Conservation (phyloP, 176 grass and related monocot species). For the Elymus sibiricus region DNA sequence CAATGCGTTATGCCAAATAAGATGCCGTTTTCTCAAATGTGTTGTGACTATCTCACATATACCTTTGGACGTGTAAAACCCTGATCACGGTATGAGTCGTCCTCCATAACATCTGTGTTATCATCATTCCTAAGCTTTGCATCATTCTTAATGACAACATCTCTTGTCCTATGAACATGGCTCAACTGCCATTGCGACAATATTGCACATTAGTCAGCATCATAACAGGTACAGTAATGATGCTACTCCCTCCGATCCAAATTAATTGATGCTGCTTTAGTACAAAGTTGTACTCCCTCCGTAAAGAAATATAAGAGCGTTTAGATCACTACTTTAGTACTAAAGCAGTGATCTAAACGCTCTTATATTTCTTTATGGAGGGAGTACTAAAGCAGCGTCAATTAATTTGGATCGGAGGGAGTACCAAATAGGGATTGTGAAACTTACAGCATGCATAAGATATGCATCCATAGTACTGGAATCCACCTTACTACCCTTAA, state of each 20-base stretch:
- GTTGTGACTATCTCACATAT: constrained; percentile 5
- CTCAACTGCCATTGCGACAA: constrained; percentile 64
- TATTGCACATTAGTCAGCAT: constrained; percentile 27
- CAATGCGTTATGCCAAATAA: neutral
- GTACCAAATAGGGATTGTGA: constrained; percentile 25
- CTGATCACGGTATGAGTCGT: constrained; percentile 73
- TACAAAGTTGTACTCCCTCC: too few relatives aligned
- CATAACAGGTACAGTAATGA: constrained; percentile 15
- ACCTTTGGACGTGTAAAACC: constrained; percentile 99
- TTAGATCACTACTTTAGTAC: too few relatives aligned
- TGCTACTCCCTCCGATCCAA: too few relatives aligned
- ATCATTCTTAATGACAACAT: constrained; percentile 83
- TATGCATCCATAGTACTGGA: constrained; percentile 88
- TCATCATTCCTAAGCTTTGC: constrained; percentile 64
- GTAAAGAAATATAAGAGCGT: too few relatives aligned
- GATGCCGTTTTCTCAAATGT: neutral
- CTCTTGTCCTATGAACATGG: constrained; percentile 86
- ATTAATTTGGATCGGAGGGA: too few relatives aligned
- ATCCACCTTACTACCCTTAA: constrained; percentile 72
- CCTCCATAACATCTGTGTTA: constrained; percentile 50
- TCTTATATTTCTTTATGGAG: too few relatives aligned
- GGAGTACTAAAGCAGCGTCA: too few relatives aligned
- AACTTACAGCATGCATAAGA: constrained; percentile 88
- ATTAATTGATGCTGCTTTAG: too few relatives aligned
- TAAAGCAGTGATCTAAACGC: too few relatives aligned